Base-by-base conservation (phyloP, 768 basidiomycete species). In the Suillus luteus region DNA sequence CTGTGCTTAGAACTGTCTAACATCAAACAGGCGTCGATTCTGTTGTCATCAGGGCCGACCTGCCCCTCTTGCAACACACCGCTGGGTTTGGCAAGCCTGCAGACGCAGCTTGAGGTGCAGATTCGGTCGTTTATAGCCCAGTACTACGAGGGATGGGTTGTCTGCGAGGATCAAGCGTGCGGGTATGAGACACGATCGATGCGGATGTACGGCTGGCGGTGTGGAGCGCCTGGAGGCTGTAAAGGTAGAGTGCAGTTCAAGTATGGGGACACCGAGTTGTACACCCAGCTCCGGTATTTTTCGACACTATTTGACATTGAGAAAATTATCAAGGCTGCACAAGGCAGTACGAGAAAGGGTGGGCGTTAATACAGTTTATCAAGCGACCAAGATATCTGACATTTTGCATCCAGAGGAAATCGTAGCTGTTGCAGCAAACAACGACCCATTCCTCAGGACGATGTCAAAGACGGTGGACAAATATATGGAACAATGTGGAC, bases 231-330 rank as follows among this genome's bases (percentile, higher is more conserved):
- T 0, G 35, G 37, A 31, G 43, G 10, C 31, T 75, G 74, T 59
- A 41, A 0, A 0, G 69, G 69, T 0, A 62, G 5, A 11, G 65
- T 37, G 1, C 64, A 41, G 46, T 62, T 64, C 11, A 73, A 98
- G 91, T 98, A 96, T 73, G 83, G 90, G 41, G 95, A 98, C 72
- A 78, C 82, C 10, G 84, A 87, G 67, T 78, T 99, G 44, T 98
- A 99, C 76, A 92, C 91, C 66, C 97, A 99, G 74, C 81, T 99
- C 40, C 79, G 95, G 54, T 98, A 89, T 78, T 96, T 88, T 76
- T 76, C 80, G 40, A 88, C 83, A 65, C 79, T 99, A 7, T 96
- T 99, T 70, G 86, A 96, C 70, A 72, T 76, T 1, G 83, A 89
- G 19, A 90, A 87, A 70, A 88, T 85, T 12, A 65, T 83, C 24